Evolutionary conservation across 2,329 filamentous ascomycete species (phyloP).

Genomic region (Parafenestella ontariensis): DNA sequence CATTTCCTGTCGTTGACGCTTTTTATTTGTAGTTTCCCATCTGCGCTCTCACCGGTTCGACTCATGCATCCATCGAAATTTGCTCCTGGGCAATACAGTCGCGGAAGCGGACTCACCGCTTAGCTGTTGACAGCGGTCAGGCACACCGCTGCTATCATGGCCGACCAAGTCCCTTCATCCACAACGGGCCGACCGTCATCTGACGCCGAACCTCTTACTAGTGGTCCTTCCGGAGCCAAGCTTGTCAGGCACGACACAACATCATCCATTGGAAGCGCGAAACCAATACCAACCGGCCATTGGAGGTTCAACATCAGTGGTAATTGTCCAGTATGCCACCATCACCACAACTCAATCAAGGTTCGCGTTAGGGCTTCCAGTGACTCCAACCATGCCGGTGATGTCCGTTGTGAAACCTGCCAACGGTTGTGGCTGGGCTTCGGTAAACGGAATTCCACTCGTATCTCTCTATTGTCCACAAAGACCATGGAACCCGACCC

Average conservation of each 20-base stretch:
- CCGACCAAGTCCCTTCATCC: constrained; percentile 1
- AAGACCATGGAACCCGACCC: constrained; percentile 25
- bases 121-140: neutral
- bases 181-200: neutral
- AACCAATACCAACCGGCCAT: constrained; percentile 22
- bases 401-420: constrained; percentile 34
- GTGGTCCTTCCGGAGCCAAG: neutral
- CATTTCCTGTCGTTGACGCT: neutral
- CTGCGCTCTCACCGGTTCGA: constrained; percentile 6
- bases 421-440: constrained; percentile 33
- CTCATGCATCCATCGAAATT: constrained; percentile 13
- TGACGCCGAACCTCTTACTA: neutral
- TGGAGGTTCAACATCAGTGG: constrained; percentile 33
- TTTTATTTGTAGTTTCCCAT: neutral
- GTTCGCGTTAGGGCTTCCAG: constrained; percentile 24
- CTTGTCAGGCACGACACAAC: constrained; percentile 20
- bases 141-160: constrained; percentile 3
- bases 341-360: constrained; percentile 31
- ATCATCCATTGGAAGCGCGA: constrained; percentile 27
- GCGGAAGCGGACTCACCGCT: constrained; percentile 8
- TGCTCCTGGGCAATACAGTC: constrained; percentile 5
- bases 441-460: constrained; percentile 30
- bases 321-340: constrained; percentile 38
- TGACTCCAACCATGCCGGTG: constrained; percentile 17
- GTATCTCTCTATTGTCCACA: constrained; percentile 32